Evolutionary conservation across 164 flowering plant species (phyloP).

Genomic region (Kalanchoe fedtschenkoi): DNA sequence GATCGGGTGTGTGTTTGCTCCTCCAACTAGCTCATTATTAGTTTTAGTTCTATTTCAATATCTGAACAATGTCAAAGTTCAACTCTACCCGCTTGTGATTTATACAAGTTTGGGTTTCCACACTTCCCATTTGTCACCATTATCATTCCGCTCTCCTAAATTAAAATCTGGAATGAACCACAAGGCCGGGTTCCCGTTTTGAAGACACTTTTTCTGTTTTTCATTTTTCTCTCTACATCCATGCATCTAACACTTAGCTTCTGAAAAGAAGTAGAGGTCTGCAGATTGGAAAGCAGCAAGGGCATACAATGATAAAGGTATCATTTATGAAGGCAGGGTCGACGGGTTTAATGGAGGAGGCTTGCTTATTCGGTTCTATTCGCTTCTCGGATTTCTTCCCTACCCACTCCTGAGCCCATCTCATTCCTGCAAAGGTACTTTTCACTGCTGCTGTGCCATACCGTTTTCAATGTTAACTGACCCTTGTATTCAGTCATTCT

Average conservation of each 20-base stretch:
- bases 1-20: constrained; percentile 4
- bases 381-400: constrained; percentile 85
- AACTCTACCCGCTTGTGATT: too few species aligned
- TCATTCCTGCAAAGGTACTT: constrained; percentile 63
- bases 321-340: constrained; percentile 49
- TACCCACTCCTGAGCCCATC: constrained; percentile 66
- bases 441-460: background rate
- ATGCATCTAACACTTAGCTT: constrained; percentile 33
- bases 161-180: background rate
- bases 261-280: constrained; percentile 76
- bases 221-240: constrained; percentile 8
- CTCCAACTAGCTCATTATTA: background rate
- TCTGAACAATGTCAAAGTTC: too few species aligned
- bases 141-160: too few species aligned
- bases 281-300: constrained; percentile 88
- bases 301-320: constrained; percentile 46
- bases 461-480: too few species aligned
- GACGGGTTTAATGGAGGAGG: constrained; percentile 84
- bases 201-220: background rate
- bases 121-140: too few species aligned
- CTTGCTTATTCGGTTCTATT: constrained; percentile 63
- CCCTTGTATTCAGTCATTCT: too few species aligned
- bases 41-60: background rate
- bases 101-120: too few species aligned
- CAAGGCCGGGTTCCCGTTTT: background rate